phyloP scores from a whole-genome alignment of 805 yeast genomes.

The Metschnikowia noctiluminum region DNA sequence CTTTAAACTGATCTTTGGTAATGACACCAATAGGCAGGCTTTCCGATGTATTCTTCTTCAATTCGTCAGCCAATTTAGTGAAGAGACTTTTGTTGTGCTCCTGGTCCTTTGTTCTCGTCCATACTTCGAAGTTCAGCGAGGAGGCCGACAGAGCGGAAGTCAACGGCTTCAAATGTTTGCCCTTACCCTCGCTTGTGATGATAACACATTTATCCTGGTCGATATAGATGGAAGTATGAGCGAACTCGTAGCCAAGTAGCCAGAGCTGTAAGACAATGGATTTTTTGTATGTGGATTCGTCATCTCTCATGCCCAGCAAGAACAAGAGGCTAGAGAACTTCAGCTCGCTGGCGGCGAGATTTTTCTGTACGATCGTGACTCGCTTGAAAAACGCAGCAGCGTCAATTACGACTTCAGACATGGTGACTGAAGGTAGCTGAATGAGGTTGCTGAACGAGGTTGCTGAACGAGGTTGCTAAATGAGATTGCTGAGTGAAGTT shows the following conservation, averaged over 20 bases:
- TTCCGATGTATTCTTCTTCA: conserved; percentile 39
- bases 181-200: conserved; percentile 80
- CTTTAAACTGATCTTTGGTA: conserved; percentile 72
- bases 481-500: not conserved
- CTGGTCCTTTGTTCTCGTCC: conserved; percentile 78
- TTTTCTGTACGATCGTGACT: conserved; percentile 39
- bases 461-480: no score
- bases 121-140: conserved; percentile 47
- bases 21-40: conserved; percentile 57
- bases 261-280: conserved; percentile 85
- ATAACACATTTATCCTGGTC: conserved; percentile 57
- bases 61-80: conserved; percentile 48
- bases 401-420: conserved; percentile 62
- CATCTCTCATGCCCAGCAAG: conserved; percentile 81
- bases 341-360: conserved; percentile 21
- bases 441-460: no score
- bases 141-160: conserved; percentile 38
- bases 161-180: conserved; percentile 68
- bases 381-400: conserved; percentile 50
- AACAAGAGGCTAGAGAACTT: conserved; percentile 41
- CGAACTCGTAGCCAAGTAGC: conserved; percentile 92
- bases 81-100: conserved; percentile 71
- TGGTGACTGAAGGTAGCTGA: conserved; percentile 21
- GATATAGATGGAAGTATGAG: conserved; percentile 77
- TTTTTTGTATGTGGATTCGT: conserved; percentile 85